Percentiles rank a stretch among this genome's conserved stretches.
These are phyloP conservation scores for Fusarium coffeatum DNA, from an alignment of 2,329 filamentous ascomycete genomes.

Conservation along the genomic window DNA sequence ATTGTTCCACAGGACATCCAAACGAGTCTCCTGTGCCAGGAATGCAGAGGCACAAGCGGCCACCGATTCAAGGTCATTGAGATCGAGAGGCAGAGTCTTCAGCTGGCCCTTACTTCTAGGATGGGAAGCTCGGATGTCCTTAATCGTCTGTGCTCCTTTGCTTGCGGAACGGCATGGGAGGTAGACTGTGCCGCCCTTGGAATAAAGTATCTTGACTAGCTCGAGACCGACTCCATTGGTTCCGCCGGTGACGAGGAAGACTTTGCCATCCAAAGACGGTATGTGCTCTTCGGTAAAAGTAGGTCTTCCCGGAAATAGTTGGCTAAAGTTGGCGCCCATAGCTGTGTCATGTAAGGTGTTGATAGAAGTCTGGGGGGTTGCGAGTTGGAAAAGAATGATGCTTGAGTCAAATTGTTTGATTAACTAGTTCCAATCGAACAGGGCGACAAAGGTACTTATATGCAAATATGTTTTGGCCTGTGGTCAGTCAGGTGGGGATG, in stretches of 20 bases:
- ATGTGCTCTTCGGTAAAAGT: slow-evolving; percentile 42
- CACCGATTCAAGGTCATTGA: neutral
- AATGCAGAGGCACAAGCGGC: neutral
- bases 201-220: neutral
- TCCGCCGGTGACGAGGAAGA: neutral
- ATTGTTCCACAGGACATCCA: neutral
- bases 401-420: rapidly evolving
- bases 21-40: neutral
- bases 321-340: slow-evolving; percentile 3
- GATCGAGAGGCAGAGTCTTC: neutral
- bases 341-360: rapidly evolving
- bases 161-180: neutral
- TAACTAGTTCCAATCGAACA: rapidly evolving
- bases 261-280: neutral
- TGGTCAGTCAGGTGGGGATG: neutral
- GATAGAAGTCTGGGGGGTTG: rapidly evolving
- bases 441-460: neutral
- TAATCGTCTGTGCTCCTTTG: neutral
- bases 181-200: neutral
- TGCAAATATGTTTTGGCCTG: neutral
- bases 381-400: too few relatives aligned
- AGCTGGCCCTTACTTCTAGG: neutral
- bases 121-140: neutral
- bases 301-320: slow-evolving; percentile 37
- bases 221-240: neutral